These are phyloP conservation scores for Alternaria dauci DNA, from an alignment of 2,329 filamentous ascomycete genomes.

Conservation along the genomic window DNA sequence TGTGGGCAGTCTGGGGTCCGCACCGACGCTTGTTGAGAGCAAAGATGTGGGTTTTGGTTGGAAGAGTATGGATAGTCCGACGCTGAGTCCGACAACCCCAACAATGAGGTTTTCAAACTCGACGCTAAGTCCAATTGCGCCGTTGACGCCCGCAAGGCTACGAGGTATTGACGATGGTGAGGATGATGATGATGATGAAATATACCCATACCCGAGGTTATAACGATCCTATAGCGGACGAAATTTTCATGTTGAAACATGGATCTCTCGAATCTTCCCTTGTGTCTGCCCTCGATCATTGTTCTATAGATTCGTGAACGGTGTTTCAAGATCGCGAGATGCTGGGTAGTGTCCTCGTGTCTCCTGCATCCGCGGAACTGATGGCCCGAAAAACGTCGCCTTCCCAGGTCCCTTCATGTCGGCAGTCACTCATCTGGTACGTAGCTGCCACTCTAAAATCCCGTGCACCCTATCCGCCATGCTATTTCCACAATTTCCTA, in stretches of 20 bases:
- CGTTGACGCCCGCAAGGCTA: slow-evolving; percentile 39
- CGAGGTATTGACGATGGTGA: slow-evolving; percentile 35
- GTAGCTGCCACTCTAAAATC: background rate
- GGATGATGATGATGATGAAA: slow-evolving; percentile 28
- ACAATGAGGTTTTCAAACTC: slow-evolving; percentile 36
- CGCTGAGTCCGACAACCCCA: slow-evolving; percentile 35
- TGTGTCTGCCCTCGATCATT: background rate
- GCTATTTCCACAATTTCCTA: background rate
- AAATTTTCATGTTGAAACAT: background rate
- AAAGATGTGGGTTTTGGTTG: slow-evolving; percentile 33
- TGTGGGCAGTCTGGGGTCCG: slow-evolving; percentile 43
- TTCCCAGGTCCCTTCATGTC: slow-evolving; percentile 4
- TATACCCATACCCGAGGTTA: slow-evolving; percentile 34
- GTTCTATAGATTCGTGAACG: background rate
- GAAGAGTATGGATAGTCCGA: slow-evolving; percentile 35
- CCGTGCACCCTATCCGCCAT: slow-evolving; percentile 1
- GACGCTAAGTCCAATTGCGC: slow-evolving; percentile 40
- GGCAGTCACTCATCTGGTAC: slow-evolving; percentile 9
- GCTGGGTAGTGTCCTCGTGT: background rate
- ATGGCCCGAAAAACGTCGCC: background rate
- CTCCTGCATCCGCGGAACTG: background rate
- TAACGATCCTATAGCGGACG: slow-evolving; percentile 23
- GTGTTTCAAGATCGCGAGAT: background rate
- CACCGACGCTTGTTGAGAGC: slow-evolving; percentile 44
- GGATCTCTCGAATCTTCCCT: background rate